Evolutionary conservation across 768 basidiomycete species (phyloP), one percentile per base, ranked within the genome.

Genomic region (Termitomyces sp.): DNA sequence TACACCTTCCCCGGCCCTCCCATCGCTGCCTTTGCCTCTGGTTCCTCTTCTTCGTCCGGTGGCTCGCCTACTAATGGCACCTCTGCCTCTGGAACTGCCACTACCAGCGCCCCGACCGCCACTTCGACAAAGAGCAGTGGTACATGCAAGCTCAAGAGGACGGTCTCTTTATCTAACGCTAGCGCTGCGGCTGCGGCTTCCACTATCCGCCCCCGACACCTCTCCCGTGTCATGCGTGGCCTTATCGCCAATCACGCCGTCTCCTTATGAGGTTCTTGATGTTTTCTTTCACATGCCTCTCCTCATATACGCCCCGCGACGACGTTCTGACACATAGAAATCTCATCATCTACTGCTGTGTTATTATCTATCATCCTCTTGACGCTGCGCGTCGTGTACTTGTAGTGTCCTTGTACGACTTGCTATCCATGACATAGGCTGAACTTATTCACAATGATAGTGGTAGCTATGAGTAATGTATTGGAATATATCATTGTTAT

Each of bases 1-100:
- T 80, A 85, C 66, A 48, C 61, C 16, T 86, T 84, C 69, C 84
- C 85, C 4, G 85, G 85, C 0, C 85, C 84, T n/a, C 61, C 74
- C 5, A 67, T 85, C 24, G 83, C 82, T 4, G 61, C 75, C n/a
- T 77, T 84, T 57, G 71, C 79, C 53, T 62, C 57, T 55, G 64
- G 63, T 33, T 42, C 61, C n/a, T 46, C 60, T 50, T 46, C 60
- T 50, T n/a, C 54, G 8, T 45, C 52, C 28, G 12, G 42, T 33
- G 58, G 40, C 1, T 44, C 50, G 20, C 24, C 59, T 7, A 39
- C 50, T 20, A 39, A 52, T 44, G 39, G 44, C 40, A 42, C 38
- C 36, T 11, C 58, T 35, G 11, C 69, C 3, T 53, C 67, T 13
- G 62, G 68, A 2, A 51, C 64, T 15, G 50, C 58, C 36, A 38